Conservation (phyloP, 2,329 filamentous ascomycete genomes). For the Gyromitra esculenta region DNA sequence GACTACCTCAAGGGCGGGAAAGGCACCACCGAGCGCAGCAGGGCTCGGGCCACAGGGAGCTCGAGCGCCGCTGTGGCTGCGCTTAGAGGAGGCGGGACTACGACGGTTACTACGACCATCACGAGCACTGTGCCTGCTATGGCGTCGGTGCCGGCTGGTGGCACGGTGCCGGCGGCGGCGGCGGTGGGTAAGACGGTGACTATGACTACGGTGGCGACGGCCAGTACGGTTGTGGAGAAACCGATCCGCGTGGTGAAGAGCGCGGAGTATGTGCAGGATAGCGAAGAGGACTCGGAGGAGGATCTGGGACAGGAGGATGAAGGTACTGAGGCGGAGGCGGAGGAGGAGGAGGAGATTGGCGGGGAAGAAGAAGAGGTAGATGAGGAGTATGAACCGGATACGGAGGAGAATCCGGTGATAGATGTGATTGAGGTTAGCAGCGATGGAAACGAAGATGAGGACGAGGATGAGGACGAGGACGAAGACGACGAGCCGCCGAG, state of each 20-base stretch:
- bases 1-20: constrained; percentile 52
- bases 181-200: neutral
- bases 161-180: neutral
- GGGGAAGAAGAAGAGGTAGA: constrained; percentile 26
- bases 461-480: neutral
- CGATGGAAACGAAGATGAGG: neutral
- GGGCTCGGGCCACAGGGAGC: constrained; percentile 14
- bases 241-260: neutral
- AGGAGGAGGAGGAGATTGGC: constrained; percentile 18
- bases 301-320: constrained; percentile 24
- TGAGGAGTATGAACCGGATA: constrained; percentile 42
- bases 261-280: constrained; percentile 23
- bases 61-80: neutral
- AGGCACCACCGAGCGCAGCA: constrained; percentile 50
- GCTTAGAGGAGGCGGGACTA: neutral
- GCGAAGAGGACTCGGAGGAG: constrained; percentile 25
- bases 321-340: neutral
- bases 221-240: neutral
- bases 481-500: constrained; percentile 37
- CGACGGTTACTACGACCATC: too few species aligned
- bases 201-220: neutral
- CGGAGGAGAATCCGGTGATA: constrained; percentile 21
- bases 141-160: neutral
- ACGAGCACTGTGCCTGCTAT: neutral
- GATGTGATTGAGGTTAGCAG: neutral